phyloP scores from a whole-genome alignment of 441 rosid genomes.

The Viola pubescens region DNA sequence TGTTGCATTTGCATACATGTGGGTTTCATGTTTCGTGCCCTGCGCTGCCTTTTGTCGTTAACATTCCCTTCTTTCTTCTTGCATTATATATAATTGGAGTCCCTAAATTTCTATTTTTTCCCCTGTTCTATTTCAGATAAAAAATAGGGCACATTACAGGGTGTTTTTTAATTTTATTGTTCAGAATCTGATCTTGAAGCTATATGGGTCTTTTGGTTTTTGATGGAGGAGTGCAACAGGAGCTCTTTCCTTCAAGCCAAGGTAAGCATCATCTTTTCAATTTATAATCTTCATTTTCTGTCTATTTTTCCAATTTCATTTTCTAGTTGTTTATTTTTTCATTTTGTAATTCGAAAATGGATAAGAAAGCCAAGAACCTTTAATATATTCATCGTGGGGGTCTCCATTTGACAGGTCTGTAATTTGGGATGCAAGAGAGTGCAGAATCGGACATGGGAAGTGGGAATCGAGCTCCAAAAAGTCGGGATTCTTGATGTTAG shows the following conservation, averaged over 20 bases:
- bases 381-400: conserved; percentile 6
- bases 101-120: too few relatives aligned
- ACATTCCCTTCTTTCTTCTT: neutral
- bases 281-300: too few relatives aligned
- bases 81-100: too few relatives aligned
- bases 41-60: conserved; percentile 4
- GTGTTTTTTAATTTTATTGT: conserved; percentile 3
- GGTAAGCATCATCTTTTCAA: conserved; percentile 17
- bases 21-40: conserved; percentile 1
- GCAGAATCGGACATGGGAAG: conserved; percentile 20
- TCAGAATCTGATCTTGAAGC: neutral
- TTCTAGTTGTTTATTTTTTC: neutral
- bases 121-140: too few relatives aligned
- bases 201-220: conserved; percentile 21
- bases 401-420: conserved; percentile 15
- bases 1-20: conserved; percentile 16
- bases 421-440: conserved; percentile 16
- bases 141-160: conserved; percentile 7
- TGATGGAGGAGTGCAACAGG: conserved; percentile 23
- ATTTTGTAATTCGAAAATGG: conserved; percentile 1
- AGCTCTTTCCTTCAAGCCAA: conserved; percentile 28
- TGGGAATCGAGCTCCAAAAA: conserved; percentile 16
- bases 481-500: conserved; percentile 8
- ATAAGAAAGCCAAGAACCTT: neutral
- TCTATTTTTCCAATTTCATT: neutral